Percentiles rank a stretch among this genome's conserved stretches.
phyloP scores from a whole-genome alignment of 108 stramenopile genomes.

The Cyclostephanos tholiformis region DNA sequence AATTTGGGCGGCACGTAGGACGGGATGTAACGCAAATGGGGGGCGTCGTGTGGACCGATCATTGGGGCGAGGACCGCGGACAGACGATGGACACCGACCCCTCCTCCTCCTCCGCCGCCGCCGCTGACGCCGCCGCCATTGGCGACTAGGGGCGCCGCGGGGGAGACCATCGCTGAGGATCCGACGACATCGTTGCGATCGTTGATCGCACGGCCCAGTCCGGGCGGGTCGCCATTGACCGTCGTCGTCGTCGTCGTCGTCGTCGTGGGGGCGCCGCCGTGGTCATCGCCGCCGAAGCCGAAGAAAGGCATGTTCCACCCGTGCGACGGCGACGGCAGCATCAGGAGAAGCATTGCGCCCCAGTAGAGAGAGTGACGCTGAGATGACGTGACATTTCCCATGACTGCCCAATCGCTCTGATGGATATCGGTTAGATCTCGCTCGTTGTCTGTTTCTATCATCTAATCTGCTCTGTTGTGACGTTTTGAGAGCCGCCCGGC shows the following conservation, averaged over 20 bases:
- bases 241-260: background rate
- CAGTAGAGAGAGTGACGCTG: slow-evolving; percentile 33
- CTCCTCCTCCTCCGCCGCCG: background rate
- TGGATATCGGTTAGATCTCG: too few species aligned
- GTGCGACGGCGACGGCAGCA: slow-evolving; percentile 21
- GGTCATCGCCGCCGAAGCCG: slow-evolving; percentile 9
- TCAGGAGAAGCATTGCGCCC: slow-evolving; percentile 24
- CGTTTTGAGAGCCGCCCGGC: too few species aligned
- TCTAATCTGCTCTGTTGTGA: too few species aligned
- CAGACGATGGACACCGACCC: background rate
- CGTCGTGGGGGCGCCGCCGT: background rate
- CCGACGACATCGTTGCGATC: background rate
- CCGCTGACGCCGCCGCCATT: background rate
- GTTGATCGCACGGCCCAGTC: background rate
- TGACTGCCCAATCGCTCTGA: background rate
- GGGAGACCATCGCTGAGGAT: background rate
- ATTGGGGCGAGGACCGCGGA: slow-evolving; percentile 17
- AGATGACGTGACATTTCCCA: slow-evolving; percentile 39
- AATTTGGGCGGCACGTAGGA: slow-evolving; percentile 40
- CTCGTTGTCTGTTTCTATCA: too few species aligned
- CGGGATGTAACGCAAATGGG: slow-evolving; percentile 43
- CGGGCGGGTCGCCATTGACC: background rate
- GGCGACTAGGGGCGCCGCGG: background rate
- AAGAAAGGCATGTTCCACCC: slow-evolving; percentile 37
- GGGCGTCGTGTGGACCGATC: slow-evolving; percentile 41